Evolutionary conservation across 2,329 filamentous ascomycete genomes (phyloP), one percentile per base, ranked within the genome.

Genomic region (Sporothrix protearum): DNA sequence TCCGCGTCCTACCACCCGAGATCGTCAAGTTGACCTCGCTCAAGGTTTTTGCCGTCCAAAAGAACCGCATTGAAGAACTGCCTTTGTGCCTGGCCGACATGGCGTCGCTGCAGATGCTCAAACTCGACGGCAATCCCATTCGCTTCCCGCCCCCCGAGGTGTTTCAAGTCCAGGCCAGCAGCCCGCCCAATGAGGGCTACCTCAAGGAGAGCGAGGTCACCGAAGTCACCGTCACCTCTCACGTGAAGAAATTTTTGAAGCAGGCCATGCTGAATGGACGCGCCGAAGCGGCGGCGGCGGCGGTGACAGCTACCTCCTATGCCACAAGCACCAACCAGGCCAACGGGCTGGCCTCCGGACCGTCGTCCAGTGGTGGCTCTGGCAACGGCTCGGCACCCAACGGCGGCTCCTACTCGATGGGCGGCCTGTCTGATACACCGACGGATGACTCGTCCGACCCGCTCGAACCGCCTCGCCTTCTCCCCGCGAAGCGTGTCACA

Each of bases 31-130:
- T 98, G 77, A 90, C 90, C 5, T 97, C 93, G 1, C 83, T 98
- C 74, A 96, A 97, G 78, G 94, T 97, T 19, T 85, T 98, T 70
- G 94, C 94, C 1, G 87, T 97, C 47, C 91, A 92, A 76, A 92
- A 92, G 78, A 97, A 97, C 79, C 88, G 91, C 73, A 93, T 98
- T 76, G 90, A 93, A 74, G 91, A 94, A 76, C 83, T 98, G 22
- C 95, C 95, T 1, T 82, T 92, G 7, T 94, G 92, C 75, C 82
- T 98, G 28, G 93, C 92, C 70, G 94, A 97, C 75, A 97, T 97
- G 92, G 90, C 87, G 71, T 96, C 93, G 71, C 83, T 98, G 72
- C 92, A 95, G 78, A 92, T 96, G 75, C 85, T 98, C 71, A 97
- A 97, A 80, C 88, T 97, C 47, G 92, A 95, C 72, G 93, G 93